phyloP scores from a whole-genome alignment of 805 yeast species.

The Yarrowia osloensis region DNA sequence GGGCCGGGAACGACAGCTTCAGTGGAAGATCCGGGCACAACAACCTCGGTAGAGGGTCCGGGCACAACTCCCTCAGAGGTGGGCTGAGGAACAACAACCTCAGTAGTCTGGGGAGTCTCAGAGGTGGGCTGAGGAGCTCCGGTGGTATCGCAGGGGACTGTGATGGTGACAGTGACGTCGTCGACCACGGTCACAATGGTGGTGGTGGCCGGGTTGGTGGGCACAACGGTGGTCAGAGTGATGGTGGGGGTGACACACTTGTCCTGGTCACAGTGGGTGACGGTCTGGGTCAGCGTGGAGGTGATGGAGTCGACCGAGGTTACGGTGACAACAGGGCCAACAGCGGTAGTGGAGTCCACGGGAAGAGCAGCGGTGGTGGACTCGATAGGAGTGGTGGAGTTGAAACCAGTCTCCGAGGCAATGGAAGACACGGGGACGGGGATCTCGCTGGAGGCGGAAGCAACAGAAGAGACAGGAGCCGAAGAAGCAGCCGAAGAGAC shows the following conservation, averaged over 20 bases:
- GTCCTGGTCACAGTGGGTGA: constrained; percentile 25
- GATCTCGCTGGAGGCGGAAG: background rate
- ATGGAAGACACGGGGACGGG: background rate
- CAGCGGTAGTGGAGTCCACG: background rate
- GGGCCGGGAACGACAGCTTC: background rate
- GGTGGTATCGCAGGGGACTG: constrained; percentile 28
- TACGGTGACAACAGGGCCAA: background rate
- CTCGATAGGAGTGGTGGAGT: background rate
- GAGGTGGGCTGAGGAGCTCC: background rate
- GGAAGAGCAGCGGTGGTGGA: background rate
- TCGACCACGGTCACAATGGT: constrained; percentile 2
- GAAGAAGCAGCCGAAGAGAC: background rate
- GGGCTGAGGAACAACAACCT: background rate
- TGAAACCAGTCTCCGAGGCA: background rate
- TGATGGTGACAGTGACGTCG: constrained; percentile 11
- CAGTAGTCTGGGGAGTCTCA: background rate
- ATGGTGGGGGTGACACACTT: constrained; percentile 23
- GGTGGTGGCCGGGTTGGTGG: constrained; percentile 21
- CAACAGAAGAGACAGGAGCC: background rate
- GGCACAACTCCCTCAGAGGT: background rate
- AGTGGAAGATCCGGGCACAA: background rate
- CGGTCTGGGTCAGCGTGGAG: constrained; percentile 10
- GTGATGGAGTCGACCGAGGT: constrained; percentile 3
- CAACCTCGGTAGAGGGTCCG: background rate
- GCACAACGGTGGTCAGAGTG: constrained; percentile 25